These are phyloP conservation scores for Tetratostichococcus sp. DNA, from an alignment of 139 green algal species.

Conservation along the genomic window DNA sequence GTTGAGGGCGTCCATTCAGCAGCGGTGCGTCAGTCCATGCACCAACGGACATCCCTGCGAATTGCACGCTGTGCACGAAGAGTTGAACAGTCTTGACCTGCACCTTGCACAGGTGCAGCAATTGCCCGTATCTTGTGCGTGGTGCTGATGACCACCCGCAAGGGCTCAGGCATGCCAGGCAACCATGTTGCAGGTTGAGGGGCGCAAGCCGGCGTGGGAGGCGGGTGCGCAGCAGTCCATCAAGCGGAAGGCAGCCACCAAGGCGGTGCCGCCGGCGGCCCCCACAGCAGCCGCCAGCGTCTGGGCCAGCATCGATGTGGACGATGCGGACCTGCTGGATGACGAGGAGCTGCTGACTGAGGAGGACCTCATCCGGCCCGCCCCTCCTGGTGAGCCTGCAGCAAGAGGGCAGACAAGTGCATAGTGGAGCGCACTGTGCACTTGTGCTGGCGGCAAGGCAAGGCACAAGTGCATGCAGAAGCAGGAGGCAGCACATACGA, in stretches of 20 bases:
- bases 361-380: slow-evolving; percentile 67
- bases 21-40: neutral
- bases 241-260: slow-evolving; percentile 28
- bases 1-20: neutral
- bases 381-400: slow-evolving; percentile 15
- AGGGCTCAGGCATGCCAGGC: too few species aligned
- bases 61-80: too few species aligned
- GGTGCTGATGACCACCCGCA: too few species aligned
- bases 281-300: slow-evolving; percentile 4
- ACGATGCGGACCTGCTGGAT: slow-evolving; percentile 87
- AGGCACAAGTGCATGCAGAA: too few species aligned
- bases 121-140: too few species aligned
- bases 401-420: too few species aligned
- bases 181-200: slow-evolving; percentile 26
- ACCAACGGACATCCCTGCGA: too few species aligned
- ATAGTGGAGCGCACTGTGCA: too few species aligned
- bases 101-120: too few species aligned
- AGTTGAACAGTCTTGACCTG: too few species aligned
- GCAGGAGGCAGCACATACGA: too few species aligned
- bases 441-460: too few species aligned
- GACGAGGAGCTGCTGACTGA: slow-evolving; percentile 90
- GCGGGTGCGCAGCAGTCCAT: slow-evolving; percentile 52
- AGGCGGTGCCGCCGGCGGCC: neutral
- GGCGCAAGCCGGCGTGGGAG: slow-evolving; percentile 53
- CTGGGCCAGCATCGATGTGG: slow-evolving; percentile 31